Base-by-base conservation (phyloP, 768 basidiomycete species). In the Suillus fuscotomentosus region DNA sequence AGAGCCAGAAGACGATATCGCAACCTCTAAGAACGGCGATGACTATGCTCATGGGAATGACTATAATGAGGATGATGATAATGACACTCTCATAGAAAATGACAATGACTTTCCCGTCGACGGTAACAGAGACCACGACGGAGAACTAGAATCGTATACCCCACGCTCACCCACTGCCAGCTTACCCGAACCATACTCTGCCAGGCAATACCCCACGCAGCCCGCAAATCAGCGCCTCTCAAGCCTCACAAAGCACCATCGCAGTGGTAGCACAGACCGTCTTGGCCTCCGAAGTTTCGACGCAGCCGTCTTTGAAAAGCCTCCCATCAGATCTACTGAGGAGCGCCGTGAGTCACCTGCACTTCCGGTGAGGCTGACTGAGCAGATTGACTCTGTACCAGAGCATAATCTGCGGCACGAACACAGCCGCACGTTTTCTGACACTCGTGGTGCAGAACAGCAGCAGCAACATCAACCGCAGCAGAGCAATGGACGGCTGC, bases 1-100 rank as follows among this genome's bases (percentile, higher is more conserved):
- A 71, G 90, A 91, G 66, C 82, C 83, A 36, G 89, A 91, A 69
- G 90, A 91, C 68, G 88, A 90, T 66, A 76, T 81, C 20, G 75
- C 75, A 3, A 45, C 70, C 41, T 68, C 75, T 14, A 82, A 81
- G 69, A 78, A 75, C 39, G 73, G 67, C 17, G 82, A 85, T 31
- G 82, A 77, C 20, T 80, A 81, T 67, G 75, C 77, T 22, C 76
- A 74, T 20, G 70, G 59, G 45, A 80, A 77, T 34, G 71, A 77
- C 39, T 79, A 76, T 60, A 81, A 72, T 65, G 83, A 83, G 24
- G 83, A 83, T 63, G 80, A 81, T 63, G 79, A 81, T 24, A 78
- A 80, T 20, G 78, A 80, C 41, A 83, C 83, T 3, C 70, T 82
- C 36, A 80, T 81, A 61, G 82, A 82, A 60, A 77, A 79, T 41